phyloP scores from a whole-genome alignment of 441 rosid species.

The Geranium incanum region DNA sequence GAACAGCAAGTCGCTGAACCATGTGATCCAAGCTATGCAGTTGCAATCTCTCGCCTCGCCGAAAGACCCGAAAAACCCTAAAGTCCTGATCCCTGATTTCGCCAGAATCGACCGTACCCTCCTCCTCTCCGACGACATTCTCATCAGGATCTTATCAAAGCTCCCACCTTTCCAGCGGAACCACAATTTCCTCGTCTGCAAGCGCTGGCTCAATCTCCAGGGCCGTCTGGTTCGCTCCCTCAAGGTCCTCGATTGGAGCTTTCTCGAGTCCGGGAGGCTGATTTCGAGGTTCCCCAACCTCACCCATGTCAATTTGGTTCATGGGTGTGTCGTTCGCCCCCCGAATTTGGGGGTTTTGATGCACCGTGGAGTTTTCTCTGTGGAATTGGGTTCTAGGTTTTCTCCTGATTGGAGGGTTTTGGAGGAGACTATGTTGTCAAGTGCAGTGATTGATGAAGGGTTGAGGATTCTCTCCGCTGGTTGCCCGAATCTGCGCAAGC shows the following conservation, averaged over 20 bases:
- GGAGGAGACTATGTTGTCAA: conserved; percentile 34
- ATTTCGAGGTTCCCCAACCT: conserved; percentile 52
- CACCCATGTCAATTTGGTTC: conserved; percentile 48
- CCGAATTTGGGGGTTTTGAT: conserved; percentile 38
- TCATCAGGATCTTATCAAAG: conserved; percentile 42
- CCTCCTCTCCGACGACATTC: conserved; percentile 49
- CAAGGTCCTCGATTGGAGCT: conserved; percentile 51
- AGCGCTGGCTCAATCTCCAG: conserved; percentile 57
- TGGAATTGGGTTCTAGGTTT: conserved; percentile 34
- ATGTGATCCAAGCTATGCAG: conserved; percentile 44
- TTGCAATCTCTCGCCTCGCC: conserved; percentile 42
- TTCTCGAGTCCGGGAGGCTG: conserved; percentile 47
- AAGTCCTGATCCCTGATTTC: conserved; percentile 38
- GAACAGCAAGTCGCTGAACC: conserved; percentile 44
- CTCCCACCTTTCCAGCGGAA: conserved; percentile 46
- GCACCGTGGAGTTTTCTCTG: conserved; percentile 34
- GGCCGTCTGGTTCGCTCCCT: conserved; percentile 48
- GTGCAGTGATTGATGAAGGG: conserved; percentile 47
- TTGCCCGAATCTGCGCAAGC: conserved; percentile 47
- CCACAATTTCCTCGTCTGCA: conserved; percentile 49
- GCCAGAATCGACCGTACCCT: conserved; percentile 51
- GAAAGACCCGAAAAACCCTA: conserved; percentile 32
- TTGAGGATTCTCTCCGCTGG: conserved; percentile 40
- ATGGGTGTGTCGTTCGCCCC: conserved; percentile 37
- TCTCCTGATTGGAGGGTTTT: conserved; percentile 31